phyloP scores from a whole-genome alignment of 2,329 filamentous ascomycete genomes.

The Ceratocystiopsis brevicomis region DNA sequence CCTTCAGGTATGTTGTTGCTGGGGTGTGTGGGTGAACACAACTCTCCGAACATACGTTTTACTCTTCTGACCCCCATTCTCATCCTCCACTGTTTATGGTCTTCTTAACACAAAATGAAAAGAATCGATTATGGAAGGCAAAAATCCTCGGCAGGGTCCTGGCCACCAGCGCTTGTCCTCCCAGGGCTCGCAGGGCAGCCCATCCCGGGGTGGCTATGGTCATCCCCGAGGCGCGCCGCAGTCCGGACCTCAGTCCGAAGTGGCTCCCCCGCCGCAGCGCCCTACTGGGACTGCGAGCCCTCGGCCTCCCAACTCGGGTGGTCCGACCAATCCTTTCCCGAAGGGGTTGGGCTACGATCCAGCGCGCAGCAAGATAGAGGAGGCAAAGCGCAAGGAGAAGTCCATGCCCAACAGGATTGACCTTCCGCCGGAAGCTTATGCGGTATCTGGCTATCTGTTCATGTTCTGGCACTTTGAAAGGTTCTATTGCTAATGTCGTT shows the following conservation, averaged over 20 bases:
- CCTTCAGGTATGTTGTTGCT: too few species aligned
- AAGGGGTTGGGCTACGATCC: conserved; percentile 24
- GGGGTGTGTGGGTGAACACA: too few species aligned
- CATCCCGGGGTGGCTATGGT: background rate
- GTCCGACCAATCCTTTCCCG: background rate
- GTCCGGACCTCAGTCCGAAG: background rate
- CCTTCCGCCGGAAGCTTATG: conserved; percentile 37
- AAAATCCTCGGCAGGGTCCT: background rate
- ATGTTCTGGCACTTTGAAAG: background rate
- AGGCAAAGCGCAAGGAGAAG: conserved; percentile 7
- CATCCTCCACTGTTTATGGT: too few species aligned
- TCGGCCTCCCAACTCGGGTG: background rate
- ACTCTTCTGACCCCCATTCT: background rate
- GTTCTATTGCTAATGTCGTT: background rate
- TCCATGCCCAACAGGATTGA: conserved; percentile 30
- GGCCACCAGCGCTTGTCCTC: conserved; percentile 3
- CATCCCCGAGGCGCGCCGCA: background rate
- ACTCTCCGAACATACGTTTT: too few species aligned
- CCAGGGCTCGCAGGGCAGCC: conserved; percentile 2
- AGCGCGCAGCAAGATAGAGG: conserved; percentile 13
- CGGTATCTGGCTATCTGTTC: conserved; percentile 14
- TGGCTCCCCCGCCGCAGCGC: too few species aligned
- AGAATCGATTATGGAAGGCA: background rate
- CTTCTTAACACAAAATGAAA: too few species aligned
- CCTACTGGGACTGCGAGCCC: background rate